Percentiles rank a stretch among this genome's conserved stretches.
Evolutionary conservation across 257 asterid species (phyloP).

Genomic region (Fraxinus quadrangulata): DNA sequence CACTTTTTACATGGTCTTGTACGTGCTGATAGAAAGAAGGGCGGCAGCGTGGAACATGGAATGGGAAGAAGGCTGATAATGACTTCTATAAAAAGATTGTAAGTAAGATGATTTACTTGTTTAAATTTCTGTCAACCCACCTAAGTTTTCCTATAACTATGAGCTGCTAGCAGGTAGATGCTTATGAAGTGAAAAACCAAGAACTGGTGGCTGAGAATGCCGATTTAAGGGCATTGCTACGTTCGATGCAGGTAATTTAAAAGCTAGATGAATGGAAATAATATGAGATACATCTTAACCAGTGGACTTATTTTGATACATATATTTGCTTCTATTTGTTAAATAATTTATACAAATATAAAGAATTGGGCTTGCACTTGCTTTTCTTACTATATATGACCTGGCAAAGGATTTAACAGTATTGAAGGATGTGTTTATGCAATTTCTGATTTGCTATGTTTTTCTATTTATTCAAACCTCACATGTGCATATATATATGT

Average conservation of each 20-base stretch:
- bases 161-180: conserved; percentile 71
- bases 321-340: conserved; percentile 3
- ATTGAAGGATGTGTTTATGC: neutral
- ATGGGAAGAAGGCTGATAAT: conserved; percentile 76
- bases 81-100: conserved; percentile 94
- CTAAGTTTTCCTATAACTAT: conserved; percentile 15
- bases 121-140: conserved; percentile 16
- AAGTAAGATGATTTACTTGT: conserved; percentile 35
- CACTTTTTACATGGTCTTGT: conserved; percentile 19
- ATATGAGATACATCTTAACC: neutral
- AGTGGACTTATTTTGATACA: neutral
- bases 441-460: neutral
- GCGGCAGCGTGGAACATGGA: conserved; percentile 98
- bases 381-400: neutral
- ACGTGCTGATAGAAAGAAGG: conserved; percentile 81
- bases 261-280: neutral
- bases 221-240: conserved; percentile 87
- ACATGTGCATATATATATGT: too few relatives aligned
- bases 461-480: neutral
- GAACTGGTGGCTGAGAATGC: conserved; percentile 91
- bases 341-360: neutral
- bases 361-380: neutral
- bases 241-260: conserved; percentile 82
- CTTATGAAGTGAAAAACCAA: conserved; percentile 89
- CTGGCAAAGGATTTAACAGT: neutral